These are phyloP conservation scores for Agaricus blazei DNA, from an alignment of 768 basidiomycete genomes.

Conservation along the genomic window DNA sequence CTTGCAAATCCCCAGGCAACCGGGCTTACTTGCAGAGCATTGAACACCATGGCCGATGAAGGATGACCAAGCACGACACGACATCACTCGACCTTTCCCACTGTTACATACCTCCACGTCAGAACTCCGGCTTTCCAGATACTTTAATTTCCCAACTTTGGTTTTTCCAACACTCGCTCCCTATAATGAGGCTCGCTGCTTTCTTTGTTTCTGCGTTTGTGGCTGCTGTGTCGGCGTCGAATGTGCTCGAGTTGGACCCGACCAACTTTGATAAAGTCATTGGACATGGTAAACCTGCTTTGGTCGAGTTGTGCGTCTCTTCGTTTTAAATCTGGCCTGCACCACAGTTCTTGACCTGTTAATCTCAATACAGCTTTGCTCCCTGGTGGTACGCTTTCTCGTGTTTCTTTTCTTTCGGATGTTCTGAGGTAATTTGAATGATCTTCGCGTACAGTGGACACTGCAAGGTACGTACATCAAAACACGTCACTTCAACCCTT, in stretches of 20 bases:
- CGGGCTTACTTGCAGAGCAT: no score
- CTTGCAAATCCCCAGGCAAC: no score
- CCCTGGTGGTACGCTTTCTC: constrained; percentile 73
- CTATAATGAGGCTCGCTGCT: constrained; percentile 55
- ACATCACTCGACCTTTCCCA: background rate
- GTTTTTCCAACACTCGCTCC: constrained; percentile 13
- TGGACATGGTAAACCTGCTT: constrained; percentile 75
- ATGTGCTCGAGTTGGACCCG: constrained; percentile 75
- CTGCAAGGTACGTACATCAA: constrained; percentile 59
- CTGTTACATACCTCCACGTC: constrained; percentile 25
- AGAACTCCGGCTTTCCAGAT: constrained; percentile 14
- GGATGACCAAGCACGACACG: constrained; percentile 28
- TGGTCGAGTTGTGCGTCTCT: constrained; percentile 83
- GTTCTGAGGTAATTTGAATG: no score
- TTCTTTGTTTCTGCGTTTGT: constrained; percentile 54
- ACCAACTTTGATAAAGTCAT: constrained; percentile 72
- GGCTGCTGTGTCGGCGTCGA: constrained; percentile 61
- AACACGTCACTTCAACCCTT: background rate
- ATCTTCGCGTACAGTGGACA: constrained; percentile 54
- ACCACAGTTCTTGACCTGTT: constrained; percentile 5
- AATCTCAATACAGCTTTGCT: constrained; percentile 52
- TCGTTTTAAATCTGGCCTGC: background rate
- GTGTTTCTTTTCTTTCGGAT: background rate
- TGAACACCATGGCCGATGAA: background rate
- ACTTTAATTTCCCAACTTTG: background rate